Evolutionary conservation across 2,329 filamentous ascomycete genomes (phyloP).

Genomic region (Botryotinia narcissicola): DNA sequence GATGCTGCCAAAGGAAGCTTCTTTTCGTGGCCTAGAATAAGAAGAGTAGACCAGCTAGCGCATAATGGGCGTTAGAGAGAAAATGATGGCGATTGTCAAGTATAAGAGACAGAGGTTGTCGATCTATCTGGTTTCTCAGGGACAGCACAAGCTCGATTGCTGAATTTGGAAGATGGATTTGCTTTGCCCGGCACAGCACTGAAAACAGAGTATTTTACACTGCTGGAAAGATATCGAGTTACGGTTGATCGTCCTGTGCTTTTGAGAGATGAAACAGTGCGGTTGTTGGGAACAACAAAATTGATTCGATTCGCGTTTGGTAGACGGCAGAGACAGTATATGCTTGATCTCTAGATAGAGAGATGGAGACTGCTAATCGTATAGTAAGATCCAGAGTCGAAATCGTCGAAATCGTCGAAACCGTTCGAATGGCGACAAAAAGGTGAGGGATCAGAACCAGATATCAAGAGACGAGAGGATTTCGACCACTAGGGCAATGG

Average conservation of each 20-base stretch:
- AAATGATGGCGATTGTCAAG: background rate
- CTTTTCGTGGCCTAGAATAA: background rate
- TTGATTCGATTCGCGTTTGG: background rate
- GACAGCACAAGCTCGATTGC: background rate
- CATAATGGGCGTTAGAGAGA: background rate
- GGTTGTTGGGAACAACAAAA: background rate
- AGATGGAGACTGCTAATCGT: background rate
- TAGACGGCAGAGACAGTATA: background rate
- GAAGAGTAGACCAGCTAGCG: too few species aligned
- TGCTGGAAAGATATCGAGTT: background rate
- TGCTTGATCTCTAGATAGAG: background rate
- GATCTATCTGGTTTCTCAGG: background rate
- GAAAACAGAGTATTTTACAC: too few species aligned
- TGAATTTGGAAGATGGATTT: background rate
- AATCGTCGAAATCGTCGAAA: background rate
- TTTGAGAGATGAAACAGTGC: background rate
- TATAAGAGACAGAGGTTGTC: background rate
- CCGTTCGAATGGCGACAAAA: background rate
- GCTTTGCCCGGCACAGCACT: background rate
- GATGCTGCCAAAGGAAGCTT: background rate
- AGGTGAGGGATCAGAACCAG: background rate
- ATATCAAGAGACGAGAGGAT: background rate
- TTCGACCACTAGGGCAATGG: background rate
- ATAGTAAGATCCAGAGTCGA: background rate
- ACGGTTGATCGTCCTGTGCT: background rate